phyloP scores from a whole-genome alignment of 768 basidiomycete genomes.

The Rhodotorula kratochvilovae region DNA sequence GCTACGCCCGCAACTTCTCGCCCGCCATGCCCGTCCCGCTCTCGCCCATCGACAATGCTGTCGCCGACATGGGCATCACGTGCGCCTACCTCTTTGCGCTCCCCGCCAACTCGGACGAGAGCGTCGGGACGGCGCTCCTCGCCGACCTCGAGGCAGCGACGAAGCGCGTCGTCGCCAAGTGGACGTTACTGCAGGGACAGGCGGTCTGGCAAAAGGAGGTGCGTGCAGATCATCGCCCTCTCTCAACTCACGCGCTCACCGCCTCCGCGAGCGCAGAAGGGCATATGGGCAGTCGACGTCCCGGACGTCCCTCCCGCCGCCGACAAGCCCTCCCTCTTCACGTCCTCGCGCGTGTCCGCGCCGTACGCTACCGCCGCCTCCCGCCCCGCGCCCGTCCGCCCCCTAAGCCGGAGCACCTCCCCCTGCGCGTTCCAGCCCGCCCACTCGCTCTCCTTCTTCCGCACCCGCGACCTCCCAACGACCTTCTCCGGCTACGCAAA shows the following conservation, averaged over 20 bases:
- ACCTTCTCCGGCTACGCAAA: not conserved
- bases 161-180: not conserved
- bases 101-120: not conserved
- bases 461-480: too few relatives aligned
- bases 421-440: not conserved
- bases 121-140: not conserved
- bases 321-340: not conserved
- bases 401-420: not conserved
- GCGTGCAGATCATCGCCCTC: not conserved
- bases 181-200: not conserved
- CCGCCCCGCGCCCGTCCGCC: not conserved
- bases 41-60: not conserved
- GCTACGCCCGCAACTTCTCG: too few relatives aligned
- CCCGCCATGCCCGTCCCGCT: not conserved
- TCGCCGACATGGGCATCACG: conserved; percentile 4
- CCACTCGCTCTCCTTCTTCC: not conserved
- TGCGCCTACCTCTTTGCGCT: not conserved
- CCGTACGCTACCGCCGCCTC: not conserved
- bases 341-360: not conserved
- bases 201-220: not conserved
- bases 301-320: not conserved
- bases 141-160: not conserved
- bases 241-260: not conserved
- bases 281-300: conserved; percentile 4
- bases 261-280: not conserved